Evolutionary conservation across 495 filamentous ascomycete species (phyloP), one percentile per base, ranked within the genome.

Genomic region (Penicillium paradoxum): DNA sequence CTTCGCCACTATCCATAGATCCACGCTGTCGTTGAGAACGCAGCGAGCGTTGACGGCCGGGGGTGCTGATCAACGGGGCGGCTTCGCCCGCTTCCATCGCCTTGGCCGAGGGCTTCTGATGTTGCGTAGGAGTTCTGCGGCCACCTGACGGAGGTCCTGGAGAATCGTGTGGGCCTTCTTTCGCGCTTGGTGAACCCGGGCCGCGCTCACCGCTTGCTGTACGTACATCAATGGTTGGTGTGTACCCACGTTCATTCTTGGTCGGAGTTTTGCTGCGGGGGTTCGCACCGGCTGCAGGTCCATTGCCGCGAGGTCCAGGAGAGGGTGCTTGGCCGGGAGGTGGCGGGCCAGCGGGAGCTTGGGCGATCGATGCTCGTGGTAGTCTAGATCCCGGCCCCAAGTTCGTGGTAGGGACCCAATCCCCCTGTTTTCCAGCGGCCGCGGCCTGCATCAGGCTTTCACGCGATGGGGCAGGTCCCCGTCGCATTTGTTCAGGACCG

Each of bases 321-420:
- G 85, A 84, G 0, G 91, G 91, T 15, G 91, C 83, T 69, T 95
- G 90, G 32, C 90, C 88, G 33, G 86, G 85, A 18, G 91, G 92
- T 34, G 91, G 89, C 39, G 92, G 91, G 13, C 91, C 91, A 34
- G 87, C 77, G 2, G 90, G 86, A 8, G 82, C 83, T 56, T 86
- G 83, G 18, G 83, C 82, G 51, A 84, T 77, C 21, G 86, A 85
- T 7, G 85, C 82, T 53, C 89, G 79, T 21, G 83, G 89, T 58
- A 86, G 77, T 56, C 84, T 81, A 52, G 85, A 88, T 18, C 76
- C 79, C 51, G 70, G 74, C 21, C 72, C 72, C 9, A 67, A 54
- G 11, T 67, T 72, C 11, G 63, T 58, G 17, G 66, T 72, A 6
- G 58, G 51, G 15, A 17, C 34, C 68, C 66, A 25, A 51, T 53